phyloP scores from a whole-genome alignment of 495 filamentous ascomycete species.

The Annulohypoxylon stygium region DNA sequence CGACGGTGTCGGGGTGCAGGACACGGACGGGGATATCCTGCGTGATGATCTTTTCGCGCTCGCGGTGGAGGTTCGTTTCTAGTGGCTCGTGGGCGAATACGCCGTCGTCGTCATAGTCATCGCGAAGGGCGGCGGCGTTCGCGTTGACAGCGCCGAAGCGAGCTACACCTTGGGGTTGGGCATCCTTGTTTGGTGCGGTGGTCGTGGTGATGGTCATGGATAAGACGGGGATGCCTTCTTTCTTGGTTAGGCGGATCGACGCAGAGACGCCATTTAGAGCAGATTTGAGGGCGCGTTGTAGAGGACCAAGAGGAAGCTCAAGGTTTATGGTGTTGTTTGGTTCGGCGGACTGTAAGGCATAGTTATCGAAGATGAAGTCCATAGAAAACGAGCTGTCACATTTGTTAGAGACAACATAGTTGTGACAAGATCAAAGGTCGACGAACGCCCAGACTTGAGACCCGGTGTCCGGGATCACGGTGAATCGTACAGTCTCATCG shows the following conservation, averaged over 20 bases:
- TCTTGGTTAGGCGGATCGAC: constrained; percentile 90
- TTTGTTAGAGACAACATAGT: constrained; percentile 7
- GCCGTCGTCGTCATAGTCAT: constrained; percentile 56
- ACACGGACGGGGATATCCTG: constrained; percentile 96
- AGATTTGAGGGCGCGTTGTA: constrained; percentile 88
- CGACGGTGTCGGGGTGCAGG: constrained; percentile 80
- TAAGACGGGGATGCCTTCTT: constrained; percentile 84
- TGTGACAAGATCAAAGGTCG: background rate
- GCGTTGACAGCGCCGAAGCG: constrained; percentile 41
- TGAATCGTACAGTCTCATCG: constrained; percentile 88
- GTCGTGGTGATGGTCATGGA: constrained; percentile 85
- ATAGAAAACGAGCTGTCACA: constrained; percentile 64
- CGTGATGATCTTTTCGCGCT: constrained; percentile 89
- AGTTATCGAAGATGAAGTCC: constrained; percentile 91
- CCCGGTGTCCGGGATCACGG: constrained; percentile 91
- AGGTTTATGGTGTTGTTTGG: constrained; percentile 90
- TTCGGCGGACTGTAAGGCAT: constrained; percentile 85
- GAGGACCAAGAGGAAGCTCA: constrained; percentile 83
- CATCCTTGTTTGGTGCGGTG: constrained; percentile 54
- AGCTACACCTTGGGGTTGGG: constrained; percentile 44
- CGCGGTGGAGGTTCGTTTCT: constrained; percentile 64
- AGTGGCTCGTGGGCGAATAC: constrained; percentile 63
- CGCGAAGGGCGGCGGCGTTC: constrained; percentile 37
- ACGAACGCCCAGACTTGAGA: constrained; percentile 98
- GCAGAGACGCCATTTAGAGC: constrained; percentile 81